Conservation (phyloP, 225 moss, liverwort and hornwort species). For the Straminergon stramineum region DNA sequence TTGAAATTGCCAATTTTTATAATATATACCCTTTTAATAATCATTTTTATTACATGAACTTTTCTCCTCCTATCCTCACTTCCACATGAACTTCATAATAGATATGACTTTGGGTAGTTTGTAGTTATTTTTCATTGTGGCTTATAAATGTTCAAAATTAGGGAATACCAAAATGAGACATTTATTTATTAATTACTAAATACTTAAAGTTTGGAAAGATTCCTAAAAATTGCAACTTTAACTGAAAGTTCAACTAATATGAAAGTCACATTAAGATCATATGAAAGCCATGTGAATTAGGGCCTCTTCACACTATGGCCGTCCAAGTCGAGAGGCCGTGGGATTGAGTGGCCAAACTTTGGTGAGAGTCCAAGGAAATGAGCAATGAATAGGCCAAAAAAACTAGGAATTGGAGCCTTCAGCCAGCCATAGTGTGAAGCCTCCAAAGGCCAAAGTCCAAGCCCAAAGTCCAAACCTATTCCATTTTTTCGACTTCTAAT, state of each 20-base stretch:
- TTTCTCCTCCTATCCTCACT: background rate
- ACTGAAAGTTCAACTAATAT: background rate
- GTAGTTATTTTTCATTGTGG: background rate
- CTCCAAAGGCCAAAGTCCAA: no score
- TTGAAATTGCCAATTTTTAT: background rate
- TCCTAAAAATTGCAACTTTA: background rate
- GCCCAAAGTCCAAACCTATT: no score
- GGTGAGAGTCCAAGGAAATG: no score
- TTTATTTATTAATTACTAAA: background rate
- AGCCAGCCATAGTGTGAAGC: no score
- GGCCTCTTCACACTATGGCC: no score
- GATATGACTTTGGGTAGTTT: background rate
- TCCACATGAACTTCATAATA: background rate
- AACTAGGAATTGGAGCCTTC: no score
- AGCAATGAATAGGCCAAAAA: no score
- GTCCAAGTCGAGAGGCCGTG: no score
- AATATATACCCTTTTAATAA: background rate
- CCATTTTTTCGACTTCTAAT: no score
- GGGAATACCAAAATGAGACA: background rate
- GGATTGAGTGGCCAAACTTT: no score
- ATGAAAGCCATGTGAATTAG: background rate
- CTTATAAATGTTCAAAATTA: background rate
- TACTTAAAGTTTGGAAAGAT: background rate
- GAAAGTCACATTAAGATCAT: background rate
- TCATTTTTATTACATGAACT: background rate